Conservation (phyloP, 2,329 filamentous ascomycete species). For the Myotisia sp. region DNA sequence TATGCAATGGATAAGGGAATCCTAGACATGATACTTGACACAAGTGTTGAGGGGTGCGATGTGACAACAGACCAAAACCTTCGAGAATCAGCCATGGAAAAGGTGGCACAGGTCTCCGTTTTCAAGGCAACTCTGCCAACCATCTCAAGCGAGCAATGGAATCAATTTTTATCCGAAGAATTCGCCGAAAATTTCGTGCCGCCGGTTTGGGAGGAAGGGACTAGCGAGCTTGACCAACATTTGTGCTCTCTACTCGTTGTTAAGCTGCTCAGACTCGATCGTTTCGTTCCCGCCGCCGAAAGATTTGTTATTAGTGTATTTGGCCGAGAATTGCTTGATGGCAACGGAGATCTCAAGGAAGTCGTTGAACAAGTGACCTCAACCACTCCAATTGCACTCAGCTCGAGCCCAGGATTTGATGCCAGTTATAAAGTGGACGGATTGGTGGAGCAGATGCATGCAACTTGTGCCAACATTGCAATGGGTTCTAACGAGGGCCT, state of each 20-base stretch:
- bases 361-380: conserved; percentile 75
- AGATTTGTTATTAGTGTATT: conserved; percentile 81
- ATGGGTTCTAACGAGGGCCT: conserved; percentile 97
- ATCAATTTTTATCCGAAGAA: conserved; percentile 71
- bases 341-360: conserved; percentile 69
- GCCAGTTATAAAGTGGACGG: conserved; percentile 98
- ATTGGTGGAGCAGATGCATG: conserved; percentile 68
- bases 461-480: conserved; percentile 87
- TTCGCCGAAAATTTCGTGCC: conserved; percentile 75
- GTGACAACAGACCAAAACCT: conserved; percentile 54
- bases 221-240: conserved; percentile 55
- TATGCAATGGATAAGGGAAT: conserved; percentile 86
- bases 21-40: conserved; percentile 75
- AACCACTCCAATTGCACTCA: conserved; percentile 73
- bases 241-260: conserved; percentile 75
- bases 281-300: conserved; percentile 85
- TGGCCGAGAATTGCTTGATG: conserved; percentile 65
- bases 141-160: conserved; percentile 54
- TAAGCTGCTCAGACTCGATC: conserved; percentile 88
- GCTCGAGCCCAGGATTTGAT: conserved; percentile 92
- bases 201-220: conserved; percentile 52
- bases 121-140: conserved; percentile 59
- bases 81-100: conserved; percentile 53
- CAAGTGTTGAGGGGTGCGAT: conserved; percentile 60
- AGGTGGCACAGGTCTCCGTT: conserved; percentile 53